Base-by-base conservation (phyloP, 2,329 filamentous ascomycete genomes). In the Trichoderma breve region DNA sequence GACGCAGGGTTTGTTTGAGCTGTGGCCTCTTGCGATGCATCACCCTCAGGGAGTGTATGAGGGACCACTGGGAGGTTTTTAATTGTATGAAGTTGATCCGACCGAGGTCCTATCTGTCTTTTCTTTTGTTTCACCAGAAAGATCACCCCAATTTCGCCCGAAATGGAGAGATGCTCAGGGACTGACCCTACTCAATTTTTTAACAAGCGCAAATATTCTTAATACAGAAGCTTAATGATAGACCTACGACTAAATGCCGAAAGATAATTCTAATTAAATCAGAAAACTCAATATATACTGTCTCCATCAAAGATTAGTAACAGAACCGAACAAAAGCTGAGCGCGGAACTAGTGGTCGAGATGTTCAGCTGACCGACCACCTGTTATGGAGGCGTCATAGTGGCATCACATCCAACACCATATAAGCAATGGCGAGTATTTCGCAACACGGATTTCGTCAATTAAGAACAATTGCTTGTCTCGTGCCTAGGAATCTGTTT, bases 11-110 rank as follows among this genome's bases (percentile, higher is more conserved):
- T 73, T 76, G 6, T n/a, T 34, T 7, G 53, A 75, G 4, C 60
- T 78, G 2, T 78, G 77, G 77, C 76, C 76, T 1, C 63, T 76
- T 36, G 76, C 74, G 1, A 74, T 78, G 74, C 61, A 73, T 18
- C 71, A 77, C 8, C 64, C 74, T 1, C 55, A 72, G 4, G 30
- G 39, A 1, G 51, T 76, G 0, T 78, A 78, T 15, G 61, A 67
- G n/a, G 77, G 77, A 0, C 72, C 72, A 2, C 36, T 73, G 14
- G 30, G 58, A 28, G 39, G 60, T 7, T 51, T 32, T 57, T 8
- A 53, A 6, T 7, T 15, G 8, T 3, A 8, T n/a, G 15, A 43
- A 2, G 32, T 14, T 3, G 24, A n/a, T 30, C 18, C n/a, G 43
- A 21, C 2, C 3, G 21, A 21, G 43, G 1, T 3, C 3, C 9